These are phyloP conservation scores for Backusella parvicylindrica DNA, from an alignment of 192 early-diverging fungal species.

Conservation along the genomic window DNA sequence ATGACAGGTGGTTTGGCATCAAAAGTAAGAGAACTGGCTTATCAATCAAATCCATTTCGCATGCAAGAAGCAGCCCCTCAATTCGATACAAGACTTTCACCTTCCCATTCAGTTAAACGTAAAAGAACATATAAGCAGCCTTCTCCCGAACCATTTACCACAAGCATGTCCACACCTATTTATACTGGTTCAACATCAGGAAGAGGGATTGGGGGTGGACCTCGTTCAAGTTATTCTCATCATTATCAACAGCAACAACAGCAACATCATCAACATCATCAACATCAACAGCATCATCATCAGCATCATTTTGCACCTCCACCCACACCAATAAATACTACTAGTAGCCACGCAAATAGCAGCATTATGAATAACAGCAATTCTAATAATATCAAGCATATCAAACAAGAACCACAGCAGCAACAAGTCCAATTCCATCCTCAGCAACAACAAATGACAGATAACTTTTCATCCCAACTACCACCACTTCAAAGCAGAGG, in stretches of 20 bases:
- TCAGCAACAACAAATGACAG: background rate
- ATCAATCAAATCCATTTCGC: background rate
- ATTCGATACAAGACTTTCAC: background rate
- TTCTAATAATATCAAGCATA: background rate
- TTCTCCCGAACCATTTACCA: background rate
- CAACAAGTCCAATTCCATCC: background rate
- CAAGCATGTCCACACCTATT: constrained; percentile 15
- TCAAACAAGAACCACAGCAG: background rate
- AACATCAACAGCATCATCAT: background rate
- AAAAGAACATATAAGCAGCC: background rate
- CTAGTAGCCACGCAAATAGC: background rate
- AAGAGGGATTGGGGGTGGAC: background rate
- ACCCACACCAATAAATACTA: background rate
- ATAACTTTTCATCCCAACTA: constrained; percentile 23
- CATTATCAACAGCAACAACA: background rate
- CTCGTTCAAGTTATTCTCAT: background rate
- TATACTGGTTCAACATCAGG: background rate
- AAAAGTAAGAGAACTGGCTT: constrained; percentile 11
- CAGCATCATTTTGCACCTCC: background rate
- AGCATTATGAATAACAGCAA: no score
- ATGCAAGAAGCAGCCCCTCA: background rate
- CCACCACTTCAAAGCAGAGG: constrained; percentile 20
- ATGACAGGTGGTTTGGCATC: constrained; percentile 11
- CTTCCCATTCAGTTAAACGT: constrained; percentile 10
- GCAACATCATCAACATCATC: background rate